These are phyloP conservation scores for Gentiana straminea DNA, from an alignment of 257 asterid genomes.

Conservation along the genomic window DNA sequence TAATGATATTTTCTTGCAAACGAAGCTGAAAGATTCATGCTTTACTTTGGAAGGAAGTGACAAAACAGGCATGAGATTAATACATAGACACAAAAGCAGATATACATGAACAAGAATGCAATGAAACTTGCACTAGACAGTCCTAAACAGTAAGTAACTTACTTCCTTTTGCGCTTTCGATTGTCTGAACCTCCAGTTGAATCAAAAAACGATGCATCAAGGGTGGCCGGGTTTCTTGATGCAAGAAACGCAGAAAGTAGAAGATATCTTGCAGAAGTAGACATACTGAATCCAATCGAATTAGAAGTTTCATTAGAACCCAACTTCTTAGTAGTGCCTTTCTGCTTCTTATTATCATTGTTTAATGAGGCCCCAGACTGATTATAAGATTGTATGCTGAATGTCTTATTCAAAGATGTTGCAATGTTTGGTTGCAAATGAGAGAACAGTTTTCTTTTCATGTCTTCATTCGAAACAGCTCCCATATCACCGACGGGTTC, in stretches of 20 bases:
- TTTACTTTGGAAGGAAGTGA: too few relatives aligned
- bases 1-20: too few relatives aligned
- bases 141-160: conserved; percentile 21
- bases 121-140: not conserved
- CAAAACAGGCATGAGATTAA: too few relatives aligned
- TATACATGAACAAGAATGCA: too few relatives aligned
- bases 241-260: conserved; percentile 93
- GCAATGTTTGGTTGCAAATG: conserved; percentile 59
- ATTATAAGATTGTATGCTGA: conserved; percentile 36
- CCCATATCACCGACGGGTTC: conserved; percentile 65
- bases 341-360: conserved; percentile 31
- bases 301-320: conserved; percentile 33
- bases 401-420: conserved; percentile 49
- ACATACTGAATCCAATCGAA: conserved; percentile 70
- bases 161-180: conserved; percentile 77
- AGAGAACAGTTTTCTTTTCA: conserved; percentile 48
- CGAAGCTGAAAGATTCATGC: too few relatives aligned
- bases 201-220: conserved; percentile 89
- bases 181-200: conserved; percentile 80
- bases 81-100: too few relatives aligned
- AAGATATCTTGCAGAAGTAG: conserved; percentile 77
- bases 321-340: conserved; percentile 29
- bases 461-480: conserved; percentile 43
- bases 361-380: conserved; percentile 25
- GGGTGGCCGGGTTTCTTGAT: conserved; percentile 97